Conservation (phyloP, 2,329 filamentous ascomycete species). For the Fusarium paranaense region DNA sequence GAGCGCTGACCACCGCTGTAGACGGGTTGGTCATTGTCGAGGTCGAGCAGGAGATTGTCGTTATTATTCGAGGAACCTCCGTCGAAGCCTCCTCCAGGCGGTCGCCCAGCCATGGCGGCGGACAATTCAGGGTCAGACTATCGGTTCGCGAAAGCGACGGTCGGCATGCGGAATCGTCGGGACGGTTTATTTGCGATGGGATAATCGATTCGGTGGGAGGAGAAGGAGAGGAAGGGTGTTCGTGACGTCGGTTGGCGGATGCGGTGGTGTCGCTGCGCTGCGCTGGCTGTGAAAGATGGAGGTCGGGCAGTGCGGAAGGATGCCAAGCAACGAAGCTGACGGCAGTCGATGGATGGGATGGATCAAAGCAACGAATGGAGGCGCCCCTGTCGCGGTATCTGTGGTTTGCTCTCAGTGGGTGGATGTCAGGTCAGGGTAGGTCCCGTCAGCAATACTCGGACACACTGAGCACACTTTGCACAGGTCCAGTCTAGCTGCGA, state of each 20-base stretch:
- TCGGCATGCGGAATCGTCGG: conserved; percentile 49
- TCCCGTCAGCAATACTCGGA: conserved; percentile 24
- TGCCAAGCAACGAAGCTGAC: conserved; percentile 39
- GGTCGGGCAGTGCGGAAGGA: conserved; percentile 27
- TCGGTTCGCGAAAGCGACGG: conserved; percentile 43
- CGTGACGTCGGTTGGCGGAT: conserved; percentile 7
- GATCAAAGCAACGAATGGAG: conserved; percentile 5
- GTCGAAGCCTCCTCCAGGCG: conserved; percentile 59
- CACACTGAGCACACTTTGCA: conserved; percentile 4
- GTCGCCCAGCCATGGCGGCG: conserved; percentile 72
- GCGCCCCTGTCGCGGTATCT: conserved; percentile 25
- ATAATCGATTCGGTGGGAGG: conserved; percentile 8
- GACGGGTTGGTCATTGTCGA: conserved; percentile 75
- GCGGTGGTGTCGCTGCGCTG: conserved; percentile 11
- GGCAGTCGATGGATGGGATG: conserved; percentile 1
- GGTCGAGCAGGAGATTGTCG: conserved; percentile 77
- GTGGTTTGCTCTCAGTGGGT: conserved; percentile 18
- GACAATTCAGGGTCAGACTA: conserved; percentile 51
- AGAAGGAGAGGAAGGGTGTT: background rate
- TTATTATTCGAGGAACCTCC: conserved; percentile 61
- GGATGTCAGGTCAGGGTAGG: conserved; percentile 24
- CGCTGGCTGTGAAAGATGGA: conserved; percentile 15
- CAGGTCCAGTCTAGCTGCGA: conserved; percentile 28
- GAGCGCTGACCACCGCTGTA: conserved; percentile 84
- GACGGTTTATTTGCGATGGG: conserved; percentile 10